These are phyloP conservation scores for Immersiella caudata DNA, from an alignment of 495 filamentous ascomycete genomes.

Conservation along the genomic window DNA sequence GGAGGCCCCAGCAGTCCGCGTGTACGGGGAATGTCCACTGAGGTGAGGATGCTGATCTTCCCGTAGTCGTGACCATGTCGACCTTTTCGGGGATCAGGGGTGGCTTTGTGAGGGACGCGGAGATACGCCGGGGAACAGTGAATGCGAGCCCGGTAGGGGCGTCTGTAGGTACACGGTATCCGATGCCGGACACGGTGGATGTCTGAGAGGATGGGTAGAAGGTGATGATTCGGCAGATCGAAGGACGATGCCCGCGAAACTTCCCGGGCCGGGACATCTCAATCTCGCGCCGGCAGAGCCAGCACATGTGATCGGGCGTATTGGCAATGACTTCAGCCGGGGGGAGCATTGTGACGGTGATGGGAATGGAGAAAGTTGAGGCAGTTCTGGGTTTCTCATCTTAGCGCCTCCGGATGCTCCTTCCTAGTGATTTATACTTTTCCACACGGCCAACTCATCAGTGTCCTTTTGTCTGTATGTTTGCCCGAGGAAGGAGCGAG, in stretches of 20 bases:
- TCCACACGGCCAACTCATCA: background rate
- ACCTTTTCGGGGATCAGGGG: background rate
- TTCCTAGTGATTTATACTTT: background rate
- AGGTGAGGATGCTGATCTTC: conserved; percentile 4
- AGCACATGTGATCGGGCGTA: conserved; percentile 20
- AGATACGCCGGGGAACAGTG: background rate
- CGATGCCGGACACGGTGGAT: conserved; percentile 13
- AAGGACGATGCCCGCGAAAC: background rate
- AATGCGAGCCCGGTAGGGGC: conserved; percentile 6
- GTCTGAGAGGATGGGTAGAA: background rate
- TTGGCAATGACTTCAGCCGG: background rate
- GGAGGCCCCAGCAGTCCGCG: conserved; percentile 28
- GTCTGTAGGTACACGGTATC: conserved; percentile 4
- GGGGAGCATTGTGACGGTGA: background rate
- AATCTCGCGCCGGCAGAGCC: conserved; percentile 26
- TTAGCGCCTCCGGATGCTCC: background rate
- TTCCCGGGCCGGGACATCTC: conserved; percentile 2
- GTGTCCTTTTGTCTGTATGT: background rate
- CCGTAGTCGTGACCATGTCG: conserved; percentile 3
- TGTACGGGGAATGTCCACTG: conserved; percentile 29
- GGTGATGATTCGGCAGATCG: conserved; percentile 11
- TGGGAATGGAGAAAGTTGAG: background rate
- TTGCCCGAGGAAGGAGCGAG: background rate
- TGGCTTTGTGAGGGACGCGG: background rate
- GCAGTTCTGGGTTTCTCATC: no score